phyloP scores from a whole-genome alignment of 2,329 filamentous ascomycete genomes.

The Tolypocladium guangdongense region DNA sequence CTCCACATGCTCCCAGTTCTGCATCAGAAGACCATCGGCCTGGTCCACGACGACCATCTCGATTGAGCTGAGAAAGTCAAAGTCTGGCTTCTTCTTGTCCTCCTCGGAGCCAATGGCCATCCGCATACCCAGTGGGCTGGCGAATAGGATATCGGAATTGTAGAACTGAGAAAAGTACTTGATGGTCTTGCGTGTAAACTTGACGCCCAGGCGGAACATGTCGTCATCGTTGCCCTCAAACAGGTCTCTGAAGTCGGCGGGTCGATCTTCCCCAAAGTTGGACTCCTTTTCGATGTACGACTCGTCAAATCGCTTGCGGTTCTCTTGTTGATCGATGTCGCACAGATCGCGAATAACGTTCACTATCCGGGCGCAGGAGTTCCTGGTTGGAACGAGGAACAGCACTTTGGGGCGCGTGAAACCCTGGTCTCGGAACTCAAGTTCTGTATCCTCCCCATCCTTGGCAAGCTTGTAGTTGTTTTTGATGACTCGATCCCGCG shows the following conservation, averaged over 20 bases:
- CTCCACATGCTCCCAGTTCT: slow-evolving; percentile 96
- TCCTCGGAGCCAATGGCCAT: slow-evolving; percentile 80
- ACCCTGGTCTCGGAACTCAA: slow-evolving; percentile 82
- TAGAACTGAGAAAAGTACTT: slow-evolving; percentile 96
- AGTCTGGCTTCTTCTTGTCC: slow-evolving; percentile 52
- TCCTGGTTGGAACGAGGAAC: slow-evolving; percentile 78
- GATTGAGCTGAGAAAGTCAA: slow-evolving; percentile 87
- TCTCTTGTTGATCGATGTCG: slow-evolving; percentile 84
- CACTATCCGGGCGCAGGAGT: slow-evolving; percentile 71
- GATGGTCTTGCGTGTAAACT: slow-evolving; percentile 91
- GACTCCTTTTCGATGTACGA: slow-evolving; percentile 58
- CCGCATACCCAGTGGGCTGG: slow-evolving; percentile 78
- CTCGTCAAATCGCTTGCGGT: slow-evolving; percentile 85
- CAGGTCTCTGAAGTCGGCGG: slow-evolving; percentile 77
- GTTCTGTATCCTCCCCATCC: slow-evolving; percentile 49
- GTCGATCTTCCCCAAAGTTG: slow-evolving; percentile 60
- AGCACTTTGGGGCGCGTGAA: slow-evolving; percentile 92
- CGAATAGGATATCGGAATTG: slow-evolving; percentile 88
- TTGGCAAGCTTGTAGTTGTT: slow-evolving; percentile 74
- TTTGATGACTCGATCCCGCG: slow-evolving; percentile 82
- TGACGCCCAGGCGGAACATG: slow-evolving; percentile 91
- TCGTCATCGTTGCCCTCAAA: slow-evolving; percentile 96
- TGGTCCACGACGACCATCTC: slow-evolving; percentile 87
- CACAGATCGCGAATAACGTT: slow-evolving; percentile 67
- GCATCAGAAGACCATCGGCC: slow-evolving; percentile 87